Percentiles rank a stretch among this genome's conserved stretches.
These are phyloP conservation scores for Lathyrus oleraceus DNA, from an alignment of 306 rosid genomes.

Conservation along the genomic window DNA sequence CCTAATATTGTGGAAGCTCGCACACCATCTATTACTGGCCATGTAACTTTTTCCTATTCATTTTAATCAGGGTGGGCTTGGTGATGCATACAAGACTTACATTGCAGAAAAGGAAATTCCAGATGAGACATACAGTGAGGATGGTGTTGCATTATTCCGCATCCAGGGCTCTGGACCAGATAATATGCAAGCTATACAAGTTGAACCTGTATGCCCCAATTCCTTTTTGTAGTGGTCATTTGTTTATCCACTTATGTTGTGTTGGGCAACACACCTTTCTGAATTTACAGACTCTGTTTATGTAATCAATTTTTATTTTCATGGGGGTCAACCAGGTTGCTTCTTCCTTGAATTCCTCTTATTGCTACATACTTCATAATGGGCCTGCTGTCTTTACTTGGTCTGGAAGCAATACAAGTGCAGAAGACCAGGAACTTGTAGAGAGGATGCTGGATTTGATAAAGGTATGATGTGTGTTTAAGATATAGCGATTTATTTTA, in stretches of 20 bases:
- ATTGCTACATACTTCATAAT: conserved; percentile 79
- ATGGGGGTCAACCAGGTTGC: conserved; percentile 59
- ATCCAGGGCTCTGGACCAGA: conserved; percentile 96
- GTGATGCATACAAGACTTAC: conserved; percentile 77
- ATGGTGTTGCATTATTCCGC: conserved; percentile 82
- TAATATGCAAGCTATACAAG: conserved; percentile 99
- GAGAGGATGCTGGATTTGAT: conserved; percentile 94
- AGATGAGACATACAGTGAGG: conserved; percentile 82
- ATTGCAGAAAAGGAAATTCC: conserved; percentile 67
- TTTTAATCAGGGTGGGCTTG: conserved; percentile 78
- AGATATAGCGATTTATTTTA: conserved; percentile 14
- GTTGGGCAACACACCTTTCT: conserved; percentile 27
- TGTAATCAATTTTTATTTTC: conserved; percentile 18
- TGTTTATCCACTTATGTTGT: conserved; percentile 13
- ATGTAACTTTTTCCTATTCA: conserved; percentile 32
- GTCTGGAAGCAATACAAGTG: conserved; percentile 76
- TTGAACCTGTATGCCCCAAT: conserved; percentile 61
- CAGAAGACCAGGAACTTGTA: conserved; percentile 79
- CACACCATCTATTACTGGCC: conserved; percentile 13
- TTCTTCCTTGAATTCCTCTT: conserved; percentile 93
- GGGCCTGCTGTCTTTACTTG: conserved; percentile 72
- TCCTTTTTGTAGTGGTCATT: conserved; percentile 20
- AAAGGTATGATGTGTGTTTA: conserved; percentile 54
- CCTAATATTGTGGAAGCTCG: conserved; percentile 22
- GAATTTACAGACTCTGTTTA: conserved; percentile 31